Conservation (phyloP, 2,329 filamentous ascomycete genomes). For the Fusarium graminum region DNA sequence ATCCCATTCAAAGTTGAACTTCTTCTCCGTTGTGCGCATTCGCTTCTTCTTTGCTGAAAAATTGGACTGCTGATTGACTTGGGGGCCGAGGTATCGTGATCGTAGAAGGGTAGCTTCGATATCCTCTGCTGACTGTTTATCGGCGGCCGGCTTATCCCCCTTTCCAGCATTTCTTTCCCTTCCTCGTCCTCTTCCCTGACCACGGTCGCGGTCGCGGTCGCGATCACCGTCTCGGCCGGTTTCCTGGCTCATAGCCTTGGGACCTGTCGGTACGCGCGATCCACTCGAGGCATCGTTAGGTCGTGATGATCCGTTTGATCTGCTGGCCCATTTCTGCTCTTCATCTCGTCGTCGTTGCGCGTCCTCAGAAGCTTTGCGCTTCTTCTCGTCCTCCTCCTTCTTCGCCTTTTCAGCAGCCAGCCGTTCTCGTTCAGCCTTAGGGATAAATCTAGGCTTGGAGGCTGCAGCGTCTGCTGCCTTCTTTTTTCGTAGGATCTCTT, state of each 20-base stretch:
- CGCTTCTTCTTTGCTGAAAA: conserved; percentile 98
- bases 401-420: conserved; percentile 82
- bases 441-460: conserved; percentile 88
- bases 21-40: conserved; percentile 90
- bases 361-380: conserved; percentile 63
- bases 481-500: conserved; percentile 87
- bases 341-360: conserved; percentile 81
- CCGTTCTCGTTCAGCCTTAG: conserved; percentile 84
- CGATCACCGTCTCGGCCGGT: conserved; percentile 55
- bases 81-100: conserved; percentile 90
- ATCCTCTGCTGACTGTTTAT: conserved; percentile 65
- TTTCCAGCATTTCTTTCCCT: conserved; percentile 56
- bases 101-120: conserved; percentile 81
- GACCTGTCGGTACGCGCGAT: conserved; percentile 73
- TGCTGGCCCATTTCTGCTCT: conserved; percentile 55
- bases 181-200: conserved; percentile 39
- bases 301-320: conserved; percentile 48
- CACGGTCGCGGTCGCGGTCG: conserved; percentile 22
- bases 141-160: conserved; percentile 53
- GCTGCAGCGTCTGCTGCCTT: conserved; percentile 86
- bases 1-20: conserved; percentile 99
- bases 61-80: conserved; percentile 82
- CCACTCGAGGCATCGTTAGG: conserved; percentile 46
- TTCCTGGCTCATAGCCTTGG: conserved; percentile 71
- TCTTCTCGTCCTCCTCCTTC: conserved; percentile 74